Evolutionary conservation across 2,329 filamentous ascomycete genomes (phyloP).

Genomic region (Claviceps capensis): DNA sequence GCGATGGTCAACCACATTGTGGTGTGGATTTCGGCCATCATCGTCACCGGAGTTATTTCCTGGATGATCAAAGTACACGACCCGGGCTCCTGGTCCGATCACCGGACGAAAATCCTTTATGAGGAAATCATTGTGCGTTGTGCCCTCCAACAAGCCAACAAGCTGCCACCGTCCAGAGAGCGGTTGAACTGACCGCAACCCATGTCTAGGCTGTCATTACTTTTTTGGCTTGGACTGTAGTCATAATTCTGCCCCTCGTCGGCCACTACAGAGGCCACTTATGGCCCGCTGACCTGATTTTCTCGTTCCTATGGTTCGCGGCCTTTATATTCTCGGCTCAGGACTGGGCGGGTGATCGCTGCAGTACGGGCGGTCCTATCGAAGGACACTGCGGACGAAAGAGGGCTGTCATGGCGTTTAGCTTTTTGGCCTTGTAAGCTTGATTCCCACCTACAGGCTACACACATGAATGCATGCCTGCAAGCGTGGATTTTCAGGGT

Average conservation of each 20-base stretch:
- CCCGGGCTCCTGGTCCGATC: neutral
- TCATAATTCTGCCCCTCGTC: constrained; percentile 9
- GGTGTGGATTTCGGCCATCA: constrained; percentile 11
- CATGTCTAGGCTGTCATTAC: constrained; percentile 11
- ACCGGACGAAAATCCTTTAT: constrained; percentile 10
- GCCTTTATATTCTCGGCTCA: constrained; percentile 14
- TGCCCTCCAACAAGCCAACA: neutral
- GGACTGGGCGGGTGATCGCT: constrained; percentile 11
- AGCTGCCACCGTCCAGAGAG: too few relatives aligned
- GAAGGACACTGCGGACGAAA: constrained; percentile 9
- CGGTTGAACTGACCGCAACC: too few relatives aligned
- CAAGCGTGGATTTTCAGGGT: too few relatives aligned
- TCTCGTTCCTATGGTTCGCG: constrained; percentile 16
- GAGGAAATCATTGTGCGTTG: constrained; percentile 12
- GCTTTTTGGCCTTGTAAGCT: constrained; percentile 14
- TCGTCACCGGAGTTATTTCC: constrained; percentile 13
- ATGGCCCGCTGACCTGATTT: constrained; percentile 10
- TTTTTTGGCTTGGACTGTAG: constrained; percentile 9
- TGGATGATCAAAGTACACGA: constrained; percentile 8
- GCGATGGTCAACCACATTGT: constrained; percentile 11
- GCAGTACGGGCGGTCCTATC: constrained; percentile 1
- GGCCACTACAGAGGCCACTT: constrained; percentile 11
- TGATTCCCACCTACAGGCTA: neutral
- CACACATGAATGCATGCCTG: neutral
- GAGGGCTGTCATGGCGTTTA: constrained; percentile 12